Base-by-base conservation (phyloP, 345 rosid genomes). In the Raphanus sativus region DNA sequence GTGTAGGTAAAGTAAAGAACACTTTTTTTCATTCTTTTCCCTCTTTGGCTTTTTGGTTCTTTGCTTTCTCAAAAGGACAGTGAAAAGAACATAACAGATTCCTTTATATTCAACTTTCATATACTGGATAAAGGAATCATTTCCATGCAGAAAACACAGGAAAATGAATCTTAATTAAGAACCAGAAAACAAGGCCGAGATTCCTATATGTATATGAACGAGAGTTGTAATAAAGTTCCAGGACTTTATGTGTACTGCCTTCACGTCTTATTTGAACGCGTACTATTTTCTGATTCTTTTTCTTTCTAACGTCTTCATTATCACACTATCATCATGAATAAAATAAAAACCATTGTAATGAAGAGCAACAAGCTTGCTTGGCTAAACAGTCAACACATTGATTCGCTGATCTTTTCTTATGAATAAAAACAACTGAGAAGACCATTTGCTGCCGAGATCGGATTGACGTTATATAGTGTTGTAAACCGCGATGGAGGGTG, bases 221-320 rank as follows among this genome's bases (percentile, higher is more conserved):
- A 48, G 42, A 63, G 4, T n/a, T 62, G 64, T 54, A 63, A 55
- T 15, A 29, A 87, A 48, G 55, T 48, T 48, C 55, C 55, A 91
- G 87, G 70, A 85, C 87, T 71, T 81, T 83, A 73, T 90, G 91
- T 50, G 80, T 15, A 12, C 52, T 10, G 52, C 15, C 52, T 12
- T 45, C 52, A 45, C 52, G 52, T 45, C 15, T 45, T 45, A 12
- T 45, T 45, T 45, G 52, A 45, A 45, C 52, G 52, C 15, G 52
- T 12, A 12, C 52, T 45, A 45, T 45, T 45, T 45, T 45, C 52
- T 45, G 52, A 42, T 12, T 12, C 1, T 13, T 45, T 13, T 45
- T 13, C 1, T 45, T 45, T 3, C 2, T 42, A 42, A 42, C 40
- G 50, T 45, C n/a, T n/a, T n/a, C n/a, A n/a, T n/a, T n/a, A n/a